These are phyloP conservation scores for Oryza glaberrima DNA, from an alignment of 176 grass and related monocot species.

Conservation along the genomic window DNA sequence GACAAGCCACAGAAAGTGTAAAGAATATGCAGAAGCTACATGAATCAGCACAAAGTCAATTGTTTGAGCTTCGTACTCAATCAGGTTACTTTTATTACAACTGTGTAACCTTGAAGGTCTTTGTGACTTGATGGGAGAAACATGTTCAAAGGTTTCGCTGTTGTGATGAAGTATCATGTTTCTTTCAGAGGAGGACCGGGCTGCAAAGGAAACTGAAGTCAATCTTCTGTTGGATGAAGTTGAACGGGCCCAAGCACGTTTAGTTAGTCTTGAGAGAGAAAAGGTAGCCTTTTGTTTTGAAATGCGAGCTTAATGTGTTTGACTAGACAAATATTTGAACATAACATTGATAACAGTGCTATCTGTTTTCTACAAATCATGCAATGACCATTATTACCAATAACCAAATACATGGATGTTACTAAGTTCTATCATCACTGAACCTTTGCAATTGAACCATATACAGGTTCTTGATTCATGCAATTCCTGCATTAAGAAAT, in stretches of 20 bases:
- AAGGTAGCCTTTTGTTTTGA: constrained; percentile 57
- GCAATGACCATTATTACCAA: not conserved
- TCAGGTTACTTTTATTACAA: constrained; percentile 64
- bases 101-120: constrained; percentile 8
- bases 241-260: constrained; percentile 89
- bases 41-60: constrained; percentile 90
- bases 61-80: constrained; percentile 97
- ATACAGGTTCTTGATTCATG: not conserved
- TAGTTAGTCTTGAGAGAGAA: constrained; percentile 97
- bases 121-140: not conserved
- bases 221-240: constrained; percentile 97
- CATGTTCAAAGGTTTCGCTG: constrained; percentile 26
- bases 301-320: constrained; percentile 21
- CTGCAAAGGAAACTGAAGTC: constrained; percentile 91
- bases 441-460: not conserved
- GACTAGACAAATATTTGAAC: not conserved
- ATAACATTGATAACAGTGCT: not conserved
- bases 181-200: constrained; percentile 82
- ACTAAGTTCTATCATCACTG: not conserved
- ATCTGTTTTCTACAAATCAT: not conserved
- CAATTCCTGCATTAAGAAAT: not conserved
- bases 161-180: constrained; percentile 35
- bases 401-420: not conserved
- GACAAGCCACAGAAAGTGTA: constrained; percentile 97
- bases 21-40: constrained; percentile 99